Base-by-base conservation (phyloP, 2,329 filamentous ascomycete genomes). In the Teratosphaeria zuluensis region DNA sequence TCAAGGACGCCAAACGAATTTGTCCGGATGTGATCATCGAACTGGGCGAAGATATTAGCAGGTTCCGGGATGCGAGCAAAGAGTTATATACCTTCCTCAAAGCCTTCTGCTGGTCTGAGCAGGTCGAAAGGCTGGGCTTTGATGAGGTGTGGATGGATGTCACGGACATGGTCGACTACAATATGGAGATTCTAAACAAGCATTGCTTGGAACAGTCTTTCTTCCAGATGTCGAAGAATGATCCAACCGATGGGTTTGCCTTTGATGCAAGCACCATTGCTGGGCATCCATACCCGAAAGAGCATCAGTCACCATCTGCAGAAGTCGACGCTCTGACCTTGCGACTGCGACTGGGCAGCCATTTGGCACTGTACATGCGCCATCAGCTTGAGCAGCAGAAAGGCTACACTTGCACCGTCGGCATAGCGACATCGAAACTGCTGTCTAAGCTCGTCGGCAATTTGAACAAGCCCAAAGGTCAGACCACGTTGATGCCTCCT, bases 71-170 rank as follows among this genome's bases (percentile, higher is more conserved):
- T 78, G 87, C 83, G 28, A 95, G 90, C 59, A 96, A 96, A 75
- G 78, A 79, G 52, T 79, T 96, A 3, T 95, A 89, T 74, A 76
- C 79, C 33, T 88, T 92, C 64, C 77, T 96, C 56, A 83, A 83
- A 59, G 77, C 79, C 16, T 87, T 87, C 68, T 86, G 89, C 0
- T 96, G 91, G 91, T 89, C 85, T 62, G 79, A 78, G 35, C 88
- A 84, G 61, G 86, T 87, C 1, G 92, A 97, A 74, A 83, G 88
- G 24, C 76, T 97, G 31, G 92, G 94, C 0, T 90, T 97, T 63
- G 94, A 97, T 71, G 94, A 97, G 78, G 86, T 85, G 3, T 89
- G 85, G 68, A 74, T 89, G 74, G 90, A 97, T 68, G 88, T 92
- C 51, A 92, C 90, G 8, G 89, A 95, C 63, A 85, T 96, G 64